A percentile compares a stretch with the other conserved stretches of the same genome.
phyloP scores from a whole-genome alignment of 225 moss, liverwort and hornwort genomes.

The Pseudoscleropodium purum region DNA sequence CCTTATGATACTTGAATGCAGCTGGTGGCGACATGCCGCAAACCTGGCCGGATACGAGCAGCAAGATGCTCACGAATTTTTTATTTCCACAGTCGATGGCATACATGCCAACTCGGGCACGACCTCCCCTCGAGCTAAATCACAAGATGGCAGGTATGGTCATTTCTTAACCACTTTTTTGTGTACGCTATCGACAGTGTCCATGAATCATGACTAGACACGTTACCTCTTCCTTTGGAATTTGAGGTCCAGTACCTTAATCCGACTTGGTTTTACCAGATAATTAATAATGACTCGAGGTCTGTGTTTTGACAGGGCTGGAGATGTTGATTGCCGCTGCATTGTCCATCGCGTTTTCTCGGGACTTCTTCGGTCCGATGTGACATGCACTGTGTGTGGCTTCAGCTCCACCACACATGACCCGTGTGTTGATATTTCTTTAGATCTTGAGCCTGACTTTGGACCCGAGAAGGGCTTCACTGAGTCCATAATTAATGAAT shows the following conservation, averaged over 20 bases:
- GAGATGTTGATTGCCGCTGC: constrained; percentile 86
- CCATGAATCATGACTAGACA: not conserved
- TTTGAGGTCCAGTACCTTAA: not conserved
- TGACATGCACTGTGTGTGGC: constrained; percentile 92
- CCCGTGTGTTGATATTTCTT: constrained; percentile 85
- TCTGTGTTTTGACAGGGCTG: constrained; percentile 40
- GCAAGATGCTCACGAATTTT: constrained; percentile 91
- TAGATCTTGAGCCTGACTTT: constrained; percentile 82
- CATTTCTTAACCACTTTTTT: not conserved
- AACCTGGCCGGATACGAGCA: constrained; percentile 90
- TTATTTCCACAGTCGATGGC: constrained; percentile 84
- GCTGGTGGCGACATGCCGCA: constrained; percentile 94
- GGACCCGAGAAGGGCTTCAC: constrained; percentile 63
- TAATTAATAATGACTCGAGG: not conserved
- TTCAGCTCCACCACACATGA: constrained; percentile 90
- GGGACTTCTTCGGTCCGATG: constrained; percentile 82
- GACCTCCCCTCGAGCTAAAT: constrained; percentile 43
- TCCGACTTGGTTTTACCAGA: not conserved
- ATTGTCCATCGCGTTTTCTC: constrained; percentile 91
- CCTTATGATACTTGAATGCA: constrained; percentile 17
- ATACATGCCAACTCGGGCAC: constrained; percentile 81
- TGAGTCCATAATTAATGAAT: constrained; percentile 46
- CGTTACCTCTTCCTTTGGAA: not conserved
- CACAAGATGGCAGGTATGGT: constrained; percentile 11
- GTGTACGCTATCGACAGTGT: not conserved